These are phyloP conservation scores for Pyricularia grisea DNA, from an alignment of 2,329 filamentous ascomycete genomes.

Conservation along the genomic window DNA sequence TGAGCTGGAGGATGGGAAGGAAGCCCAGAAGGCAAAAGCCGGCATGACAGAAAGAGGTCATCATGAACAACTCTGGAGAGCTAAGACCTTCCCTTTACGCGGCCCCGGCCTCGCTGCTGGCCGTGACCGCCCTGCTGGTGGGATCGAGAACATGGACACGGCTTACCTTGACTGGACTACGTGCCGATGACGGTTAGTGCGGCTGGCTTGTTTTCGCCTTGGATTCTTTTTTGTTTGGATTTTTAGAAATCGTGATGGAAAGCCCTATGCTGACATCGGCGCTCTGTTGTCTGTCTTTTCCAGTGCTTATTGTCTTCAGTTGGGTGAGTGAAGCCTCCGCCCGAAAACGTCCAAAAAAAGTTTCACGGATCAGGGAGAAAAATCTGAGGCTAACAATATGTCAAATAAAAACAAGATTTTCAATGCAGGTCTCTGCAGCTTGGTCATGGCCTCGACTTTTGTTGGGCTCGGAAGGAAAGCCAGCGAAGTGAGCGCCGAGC, in stretches of 20 bases:
- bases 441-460: not conserved
- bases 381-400: not conserved
- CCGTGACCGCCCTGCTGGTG: not conserved
- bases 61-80: not conserved
- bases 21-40: not conserved
- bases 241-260: not conserved
- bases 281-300: not conserved
- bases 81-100: not conserved
- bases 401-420: not conserved
- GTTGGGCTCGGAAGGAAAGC: not conserved
- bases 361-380: not conserved
- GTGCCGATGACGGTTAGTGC: not conserved
- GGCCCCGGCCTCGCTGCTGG: not conserved
- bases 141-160: not conserved
- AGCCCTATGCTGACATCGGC: not conserved
- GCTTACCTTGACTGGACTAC: not conserved
- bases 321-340: not conserved
- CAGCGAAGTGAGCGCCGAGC: not conserved
- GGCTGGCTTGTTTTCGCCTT: not conserved
- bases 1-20: not conserved
- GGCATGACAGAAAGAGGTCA: not conserved
- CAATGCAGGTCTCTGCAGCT: not conserved
- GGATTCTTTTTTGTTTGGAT: too few relatives aligned
- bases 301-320: constrained; percentile 1
- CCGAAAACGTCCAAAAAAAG: not conserved